Evolutionary conservation across 306 rosid species (phyloP).

Genomic region (Lathyrus oleraceus): DNA sequence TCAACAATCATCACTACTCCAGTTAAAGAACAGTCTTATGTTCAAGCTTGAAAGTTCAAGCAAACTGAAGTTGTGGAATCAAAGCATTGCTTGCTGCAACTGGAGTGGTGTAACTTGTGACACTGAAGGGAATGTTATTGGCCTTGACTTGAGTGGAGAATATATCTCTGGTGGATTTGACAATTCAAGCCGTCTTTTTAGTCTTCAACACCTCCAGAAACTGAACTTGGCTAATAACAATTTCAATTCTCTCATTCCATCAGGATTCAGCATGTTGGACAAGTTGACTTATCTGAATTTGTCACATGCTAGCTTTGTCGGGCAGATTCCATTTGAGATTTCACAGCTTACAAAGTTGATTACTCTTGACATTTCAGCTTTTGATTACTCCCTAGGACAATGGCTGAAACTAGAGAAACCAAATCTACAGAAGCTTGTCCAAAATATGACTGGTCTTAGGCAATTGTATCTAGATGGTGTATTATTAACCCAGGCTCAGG

Average conservation of each 20-base stretch:
- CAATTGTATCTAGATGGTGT: conserved; percentile 46
- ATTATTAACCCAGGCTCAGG: conserved; percentile 31
- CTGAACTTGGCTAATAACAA: conserved; percentile 21
- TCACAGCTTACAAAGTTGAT: background rate
- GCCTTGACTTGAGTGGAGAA: too few species aligned
- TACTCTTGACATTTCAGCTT: conserved; percentile 28
- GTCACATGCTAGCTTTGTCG: conserved; percentile 26
- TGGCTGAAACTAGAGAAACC: conserved; percentile 5
- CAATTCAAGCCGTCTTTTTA: background rate
- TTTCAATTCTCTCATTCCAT: conserved; percentile 21
- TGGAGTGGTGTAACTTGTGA: too few species aligned
- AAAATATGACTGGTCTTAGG: conserved; percentile 18
- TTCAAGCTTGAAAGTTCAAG: too few species aligned
- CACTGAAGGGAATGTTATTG: too few species aligned
- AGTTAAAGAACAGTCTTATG: too few species aligned
- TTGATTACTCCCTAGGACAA: too few species aligned
- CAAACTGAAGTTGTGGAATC: too few species aligned
- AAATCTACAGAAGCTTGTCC: conserved; percentile 21
- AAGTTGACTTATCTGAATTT: conserved; percentile 31
- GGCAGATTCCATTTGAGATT: background rate
- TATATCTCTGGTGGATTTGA: background rate
- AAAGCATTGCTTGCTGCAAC: too few species aligned
- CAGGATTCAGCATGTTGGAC: conserved; percentile 20
- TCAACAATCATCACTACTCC: too few species aligned
- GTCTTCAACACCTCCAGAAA: background rate